Conservation (phyloP, 2,329 filamentous ascomycete genomes). For the Dichotomopilus funicola region DNA sequence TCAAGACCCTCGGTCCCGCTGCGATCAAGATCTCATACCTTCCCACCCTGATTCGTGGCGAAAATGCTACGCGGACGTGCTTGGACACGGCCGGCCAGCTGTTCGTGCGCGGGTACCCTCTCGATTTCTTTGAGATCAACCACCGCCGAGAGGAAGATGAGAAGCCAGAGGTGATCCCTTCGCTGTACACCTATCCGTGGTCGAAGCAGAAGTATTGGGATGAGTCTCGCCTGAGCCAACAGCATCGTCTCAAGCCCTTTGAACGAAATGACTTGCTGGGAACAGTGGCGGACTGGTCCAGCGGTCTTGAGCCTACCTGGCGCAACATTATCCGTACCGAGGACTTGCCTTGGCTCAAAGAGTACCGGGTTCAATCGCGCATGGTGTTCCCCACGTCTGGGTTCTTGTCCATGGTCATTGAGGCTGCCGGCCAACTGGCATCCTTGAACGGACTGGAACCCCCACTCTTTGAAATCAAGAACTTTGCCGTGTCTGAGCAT, state of each 20-base stretch:
- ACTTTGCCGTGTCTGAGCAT: slow-evolving; percentile 26
- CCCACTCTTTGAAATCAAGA: slow-evolving; percentile 22
- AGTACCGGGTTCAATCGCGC: slow-evolving; percentile 42
- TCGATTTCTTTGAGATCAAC: slow-evolving; percentile 28
- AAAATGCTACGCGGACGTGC: slow-evolving; percentile 20
- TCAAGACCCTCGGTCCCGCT: slow-evolving; percentile 20
- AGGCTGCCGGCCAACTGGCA: slow-evolving; percentile 27
- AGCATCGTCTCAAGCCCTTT: slow-evolving; percentile 28
- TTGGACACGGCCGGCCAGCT: slow-evolving; percentile 28
- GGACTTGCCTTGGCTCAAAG: slow-evolving; percentile 41
- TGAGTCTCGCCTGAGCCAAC: slow-evolving; percentile 27
- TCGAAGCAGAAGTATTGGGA: slow-evolving; percentile 28
- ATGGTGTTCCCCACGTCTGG: slow-evolving; percentile 41
- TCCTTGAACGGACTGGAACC: slow-evolving; percentile 14
- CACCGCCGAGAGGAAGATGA: slow-evolving; percentile 25
- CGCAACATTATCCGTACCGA: slow-evolving; percentile 32
- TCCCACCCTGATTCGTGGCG: slow-evolving; percentile 21
- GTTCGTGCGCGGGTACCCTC: slow-evolving; percentile 25
- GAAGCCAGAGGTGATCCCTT: slow-evolving; percentile 24
- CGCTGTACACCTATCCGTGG: slow-evolving; percentile 29
- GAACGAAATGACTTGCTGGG: slow-evolving; percentile 32
- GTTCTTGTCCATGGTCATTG: slow-evolving; percentile 35
- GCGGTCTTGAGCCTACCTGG: slow-evolving; percentile 33
- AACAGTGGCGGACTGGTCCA: slow-evolving; percentile 28
- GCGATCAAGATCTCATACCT: slow-evolving; percentile 26